Evolutionary conservation across 2,329 filamentous ascomycete species (phyloP), one percentile per base, ranked within the genome.

Genomic region (Leptographium radiaticola): DNA sequence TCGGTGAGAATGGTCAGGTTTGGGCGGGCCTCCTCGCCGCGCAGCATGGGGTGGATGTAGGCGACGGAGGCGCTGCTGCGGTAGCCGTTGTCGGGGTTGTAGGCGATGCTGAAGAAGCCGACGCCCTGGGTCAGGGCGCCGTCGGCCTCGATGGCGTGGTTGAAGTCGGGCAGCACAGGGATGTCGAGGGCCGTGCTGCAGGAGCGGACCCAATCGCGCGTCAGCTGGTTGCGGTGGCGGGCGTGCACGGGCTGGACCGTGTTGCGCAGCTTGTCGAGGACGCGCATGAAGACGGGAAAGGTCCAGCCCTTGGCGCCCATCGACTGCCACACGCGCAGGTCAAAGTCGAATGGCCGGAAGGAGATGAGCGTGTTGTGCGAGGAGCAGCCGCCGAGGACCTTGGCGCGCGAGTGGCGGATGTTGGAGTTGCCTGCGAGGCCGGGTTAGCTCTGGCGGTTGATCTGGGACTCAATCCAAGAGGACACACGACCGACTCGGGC

Each of bases 331-430:
- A 87, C 78, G 65, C 87, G 78, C 71, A 87, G 80, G 69, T 95
- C 89, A 68, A 94, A 90, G 68, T 89, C 82, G 65, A 95, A 94
- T 9, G 89, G 88, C 31, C 89, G 81, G 79, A 95, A 95, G 18
- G 87, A 93, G 68, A 95, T 95, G 63, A 95, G 76, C 20, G 89
- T 95, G 72, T 95, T 95, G 77, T 95, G 89, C 56, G 86, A 91
- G 46, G 89, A 94, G 76, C 89, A 95, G 60, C 89, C 89, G 61
- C 89, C 89, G 34, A 95, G 79, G 42, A 95, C 89, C 75, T 95
- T 95, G 59, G 89, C 89, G 58, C 89, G 84, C 15, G 89, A 94
- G 73, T 95, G 89, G 59, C 89, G 83, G 71, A 95, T 95, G 71
- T 89, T 79, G 54, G 87, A 93, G 75, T 95, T 95, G 65, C 89